Conservation (phyloP, 2,329 filamentous ascomycete species). For the Cladosporium sp. region DNA sequence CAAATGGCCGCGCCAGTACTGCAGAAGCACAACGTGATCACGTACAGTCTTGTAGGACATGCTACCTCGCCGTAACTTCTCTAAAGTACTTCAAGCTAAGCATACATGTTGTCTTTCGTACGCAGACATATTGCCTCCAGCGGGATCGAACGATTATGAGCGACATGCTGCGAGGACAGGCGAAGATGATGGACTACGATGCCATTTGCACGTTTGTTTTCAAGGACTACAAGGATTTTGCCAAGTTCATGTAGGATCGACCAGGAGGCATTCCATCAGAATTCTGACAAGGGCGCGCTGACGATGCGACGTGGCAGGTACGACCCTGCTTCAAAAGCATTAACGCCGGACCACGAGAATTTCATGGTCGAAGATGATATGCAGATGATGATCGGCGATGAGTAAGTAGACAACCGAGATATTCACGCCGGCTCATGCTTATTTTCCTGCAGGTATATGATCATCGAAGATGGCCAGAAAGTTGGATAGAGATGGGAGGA, state of each 20-base stretch:
- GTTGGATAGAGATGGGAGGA: conserved; percentile 45
- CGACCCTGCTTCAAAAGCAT: conserved; percentile 46
- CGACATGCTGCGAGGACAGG: conserved; percentile 49
- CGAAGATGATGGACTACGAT: conserved; percentile 46
- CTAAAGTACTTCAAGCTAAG: background rate
- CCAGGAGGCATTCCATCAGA: background rate
- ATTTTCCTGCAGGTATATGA: conserved; percentile 26
- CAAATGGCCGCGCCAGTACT: conserved; percentile 47
- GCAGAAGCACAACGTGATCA: conserved; percentile 46
- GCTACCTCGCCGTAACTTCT: background rate
- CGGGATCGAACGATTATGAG: conserved; percentile 47
- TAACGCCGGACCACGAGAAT: conserved; percentile 38
- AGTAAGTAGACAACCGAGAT: conserved; percentile 27
- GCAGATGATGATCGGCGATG: conserved; percentile 50
- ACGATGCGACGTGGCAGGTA: conserved; percentile 27
- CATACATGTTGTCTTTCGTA: background rate
- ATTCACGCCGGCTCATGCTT: background rate
- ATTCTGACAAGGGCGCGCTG: background rate
- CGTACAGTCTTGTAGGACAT: conserved; percentile 45
- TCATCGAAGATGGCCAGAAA: conserved; percentile 30
- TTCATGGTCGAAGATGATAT: conserved; percentile 40
- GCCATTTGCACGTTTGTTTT: conserved; percentile 53
- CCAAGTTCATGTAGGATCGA: conserved; percentile 40
- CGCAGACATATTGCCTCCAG: conserved; percentile 47
- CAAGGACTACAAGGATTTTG: conserved; percentile 47